These are phyloP conservation scores for Aspergillus ustus DNA, from an alignment of 2,329 filamentous ascomycete species.

Conservation along the genomic window DNA sequence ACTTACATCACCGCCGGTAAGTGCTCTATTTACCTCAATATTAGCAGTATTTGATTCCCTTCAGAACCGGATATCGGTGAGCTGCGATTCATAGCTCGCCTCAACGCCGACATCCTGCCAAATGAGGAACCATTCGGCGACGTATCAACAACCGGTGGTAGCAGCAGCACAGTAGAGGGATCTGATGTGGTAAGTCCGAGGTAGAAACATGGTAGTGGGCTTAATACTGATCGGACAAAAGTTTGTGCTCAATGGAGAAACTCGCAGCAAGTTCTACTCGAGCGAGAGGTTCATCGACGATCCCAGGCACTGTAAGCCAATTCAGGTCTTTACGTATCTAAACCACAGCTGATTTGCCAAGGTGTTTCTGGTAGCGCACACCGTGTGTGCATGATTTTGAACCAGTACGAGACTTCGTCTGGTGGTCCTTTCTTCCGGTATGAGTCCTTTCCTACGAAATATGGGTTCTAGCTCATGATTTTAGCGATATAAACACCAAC, in stretches of 20 bases:
- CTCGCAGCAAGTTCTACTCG: slow-evolving; percentile 72
- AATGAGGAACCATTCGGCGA: slow-evolving; percentile 59
- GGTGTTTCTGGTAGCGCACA: slow-evolving; percentile 45
- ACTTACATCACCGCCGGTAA: slow-evolving; percentile 61
- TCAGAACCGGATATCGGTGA: slow-evolving; percentile 61
- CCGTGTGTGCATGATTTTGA: slow-evolving; percentile 65
- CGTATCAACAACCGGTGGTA: slow-evolving; percentile 59
- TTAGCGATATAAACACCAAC: slow-evolving; percentile 66
- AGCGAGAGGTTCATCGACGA: slow-evolving; percentile 73
- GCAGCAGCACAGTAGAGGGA: slow-evolving; percentile 60
- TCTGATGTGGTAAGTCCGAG: slow-evolving; percentile 51
- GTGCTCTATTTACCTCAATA: slow-evolving; percentile 14
- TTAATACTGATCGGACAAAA: slow-evolving; percentile 4
- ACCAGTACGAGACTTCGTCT: slow-evolving; percentile 64
- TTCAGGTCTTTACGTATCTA: too few species aligned
- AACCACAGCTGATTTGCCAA: slow-evolving; percentile 12
- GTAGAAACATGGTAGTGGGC: not conserved
- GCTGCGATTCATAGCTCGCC: slow-evolving; percentile 67
- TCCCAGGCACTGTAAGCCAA: slow-evolving; percentile 58
- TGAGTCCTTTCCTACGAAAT: not conserved
- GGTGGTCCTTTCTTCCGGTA: slow-evolving; percentile 68
- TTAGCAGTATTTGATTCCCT: not conserved
- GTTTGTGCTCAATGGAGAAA: slow-evolving; percentile 65
- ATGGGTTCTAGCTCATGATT: not conserved
- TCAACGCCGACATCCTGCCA: slow-evolving; percentile 57